Base-by-base conservation (phyloP, 352 stramenopile genomes). In the Pythium utonaiense region DNA sequence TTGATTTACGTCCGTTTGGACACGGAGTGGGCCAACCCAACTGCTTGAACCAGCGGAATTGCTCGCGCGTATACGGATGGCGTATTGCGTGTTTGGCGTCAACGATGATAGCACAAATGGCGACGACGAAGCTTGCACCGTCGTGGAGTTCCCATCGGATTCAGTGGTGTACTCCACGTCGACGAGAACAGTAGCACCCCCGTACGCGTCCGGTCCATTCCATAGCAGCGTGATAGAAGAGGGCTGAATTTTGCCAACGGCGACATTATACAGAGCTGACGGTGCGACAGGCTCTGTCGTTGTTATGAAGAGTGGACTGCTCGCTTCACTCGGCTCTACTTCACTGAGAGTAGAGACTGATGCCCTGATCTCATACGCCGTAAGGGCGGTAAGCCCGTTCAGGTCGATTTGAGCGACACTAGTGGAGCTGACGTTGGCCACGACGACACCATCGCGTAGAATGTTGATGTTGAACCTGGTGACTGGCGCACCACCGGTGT, bases 381-480 rank as follows among this genome's bases (percentile, higher is more conserved):
- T 70, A 7, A 28, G 56, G 10, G 77, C 72, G 14, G 62, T 58
- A 3, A 89, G 60, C 19, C 64, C 55, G 0, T 49, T 50, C 1
- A 87, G 24, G 3, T 62, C 52, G 1, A 66, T 49, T 33, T 80
- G 45, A 6, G 60, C 62, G 6, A 33, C 68, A 16, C 64, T 65
- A 3, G 49, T 57, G 14, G 57, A 60, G 28, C 51, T 34, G 6
- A 74, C 42, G 3, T 60, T 66, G 2, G 53, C 33, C 22, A 75
- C 60, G 14, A 70, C 61, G 6, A 66, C 41, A 12, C 62, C 74
- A 51, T 89, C 63, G 61, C 77, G 77, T 48, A 80, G 86, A n/a
- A n/a, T n/a, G n/a, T n/a, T n/a, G 12, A 89, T 38, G 5, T 60
- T 22, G 2, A 85, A 54, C 1, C 33, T 25, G 4, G 67, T 70